Conservation (phyloP, 768 basidiomycete species). For the Sutorius australiensis region DNA sequence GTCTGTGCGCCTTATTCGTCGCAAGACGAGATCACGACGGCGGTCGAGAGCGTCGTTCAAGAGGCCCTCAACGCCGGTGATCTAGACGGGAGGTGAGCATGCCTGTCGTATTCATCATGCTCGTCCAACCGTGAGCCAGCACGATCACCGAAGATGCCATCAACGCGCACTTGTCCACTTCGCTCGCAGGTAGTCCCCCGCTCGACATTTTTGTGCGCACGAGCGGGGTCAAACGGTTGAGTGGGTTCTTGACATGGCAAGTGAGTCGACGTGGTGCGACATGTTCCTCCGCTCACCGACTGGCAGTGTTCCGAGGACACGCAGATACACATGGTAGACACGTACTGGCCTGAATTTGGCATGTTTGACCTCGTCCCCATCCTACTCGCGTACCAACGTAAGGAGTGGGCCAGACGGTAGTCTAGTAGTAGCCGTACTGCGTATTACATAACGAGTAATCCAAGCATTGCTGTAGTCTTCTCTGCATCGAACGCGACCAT, state of each 20-base stretch:
- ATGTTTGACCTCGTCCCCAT: slow-evolving; percentile 83
- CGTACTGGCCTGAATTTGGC: slow-evolving; percentile 94
- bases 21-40: slow-evolving; percentile 84
- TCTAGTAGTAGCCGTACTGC: neutral
- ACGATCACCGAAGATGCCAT: slow-evolving; percentile 66
- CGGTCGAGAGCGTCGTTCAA: slow-evolving; percentile 45
- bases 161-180: slow-evolving; percentile 62
- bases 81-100: slow-evolving; percentile 25
- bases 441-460: neutral
- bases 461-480: neutral
- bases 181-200: slow-evolving; percentile 64
- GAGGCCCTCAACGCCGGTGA: slow-evolving; percentile 32
- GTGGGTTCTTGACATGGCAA: slow-evolving; percentile 94
- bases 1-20: slow-evolving; percentile 92
- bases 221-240: slow-evolving; percentile 64
- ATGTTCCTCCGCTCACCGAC: neutral
- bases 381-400: slow-evolving; percentile 82
- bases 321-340: slow-evolving; percentile 79
- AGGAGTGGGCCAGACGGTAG: slow-evolving; percentile 45
- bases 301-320: slow-evolving; percentile 74
- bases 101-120: neutral
- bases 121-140: slow-evolving; percentile 20
- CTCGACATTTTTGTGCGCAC: slow-evolving; percentile 90
- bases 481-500: slow-evolving; percentile 24
- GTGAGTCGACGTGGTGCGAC: slow-evolving; percentile 38